These are phyloP conservation scores for Komagataella populi DNA, from an alignment of 805 yeast genomes.

Conservation along the genomic window DNA sequence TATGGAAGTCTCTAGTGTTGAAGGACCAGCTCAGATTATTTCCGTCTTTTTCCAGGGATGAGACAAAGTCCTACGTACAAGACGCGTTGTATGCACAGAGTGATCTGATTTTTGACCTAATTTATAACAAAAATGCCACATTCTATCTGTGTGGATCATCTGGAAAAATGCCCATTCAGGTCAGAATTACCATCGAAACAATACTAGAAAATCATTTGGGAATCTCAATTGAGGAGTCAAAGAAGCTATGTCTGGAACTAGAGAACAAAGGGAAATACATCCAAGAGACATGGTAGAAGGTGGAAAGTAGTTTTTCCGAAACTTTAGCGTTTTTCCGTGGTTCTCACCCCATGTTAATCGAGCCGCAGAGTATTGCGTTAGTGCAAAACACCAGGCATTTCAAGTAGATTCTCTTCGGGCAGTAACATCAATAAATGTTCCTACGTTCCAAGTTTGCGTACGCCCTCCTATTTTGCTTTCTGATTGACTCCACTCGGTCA, in stretches of 20 bases:
- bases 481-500: background rate
- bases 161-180: conserved; percentile 88
- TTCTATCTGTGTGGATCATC: conserved; percentile 86
- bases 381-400: background rate
- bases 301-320: background rate
- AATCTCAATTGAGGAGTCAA: conserved; percentile 30
- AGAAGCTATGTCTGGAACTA: conserved; percentile 36
- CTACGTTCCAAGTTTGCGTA: background rate
- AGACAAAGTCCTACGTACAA: conserved; percentile 59
- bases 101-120: conserved; percentile 31
- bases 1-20: conserved; percentile 28
- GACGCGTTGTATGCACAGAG: conserved; percentile 45
- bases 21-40: conserved; percentile 24
- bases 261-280: conserved; percentile 56
- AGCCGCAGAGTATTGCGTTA: background rate
- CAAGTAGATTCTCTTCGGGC: background rate
- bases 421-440: background rate
- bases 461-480: background rate
- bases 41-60: conserved; percentile 34
- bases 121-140: conserved; percentile 41
- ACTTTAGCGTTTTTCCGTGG: background rate
- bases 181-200: conserved; percentile 63
- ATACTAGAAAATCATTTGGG: conserved; percentile 35
- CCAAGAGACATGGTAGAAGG: conserved; percentile 76
- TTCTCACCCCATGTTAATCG: background rate